Base-by-base conservation (phyloP, 2,329 filamentous ascomycete species). In the Talaromyces verruculosus region DNA sequence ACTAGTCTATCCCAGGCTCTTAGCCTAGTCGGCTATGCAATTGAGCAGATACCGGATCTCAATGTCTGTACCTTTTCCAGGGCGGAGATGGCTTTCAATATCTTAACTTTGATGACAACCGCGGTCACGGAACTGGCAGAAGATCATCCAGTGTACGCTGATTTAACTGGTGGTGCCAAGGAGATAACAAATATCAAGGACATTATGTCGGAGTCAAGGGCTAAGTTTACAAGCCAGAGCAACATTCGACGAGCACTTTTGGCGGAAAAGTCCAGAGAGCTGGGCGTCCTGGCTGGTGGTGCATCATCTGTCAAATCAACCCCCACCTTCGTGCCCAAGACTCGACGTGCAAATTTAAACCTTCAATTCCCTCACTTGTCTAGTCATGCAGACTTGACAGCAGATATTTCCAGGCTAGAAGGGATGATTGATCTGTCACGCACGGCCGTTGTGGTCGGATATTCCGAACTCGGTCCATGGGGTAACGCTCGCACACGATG, bases 21-120 rank as follows among this genome's bases (percentile, higher is more conserved):
- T 85, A 97, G 99, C 80, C 89, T 97, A 72, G 93, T 98, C 70
- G 95, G 95, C 41, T 94, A 98, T 78, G 95, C 94, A 67, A 92
- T 99, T 65, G 95, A 99, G 84, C 91, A 91, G 72, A 47, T 60
- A n/a, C 58, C 39, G 5, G 43, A 33, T 19, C 95, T 96, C 71
- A 95, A 95, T 73, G 95, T 98, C 37, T 92, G 94, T 73, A 99
- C 95, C 3, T 99, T 99, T 84, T 98, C 94, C 7, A 94, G 98
- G 82, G 93, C 97, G 78, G 95, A 99, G 80, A 99, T 99, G 95
- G 95, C 95, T 17, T 99, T 99, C 85, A 99, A 99, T 81, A 81
- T 99, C 71, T 87, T 99, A 55, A 93, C 94, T 71, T 87, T 99
- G 63, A 97, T 99, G 94, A 91, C 93, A 1, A 93, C 94, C 43